These are phyloP conservation scores for Pisolithus tinctorius DNA, from an alignment of 768 basidiomycete genomes.

Conservation along the genomic window DNA sequence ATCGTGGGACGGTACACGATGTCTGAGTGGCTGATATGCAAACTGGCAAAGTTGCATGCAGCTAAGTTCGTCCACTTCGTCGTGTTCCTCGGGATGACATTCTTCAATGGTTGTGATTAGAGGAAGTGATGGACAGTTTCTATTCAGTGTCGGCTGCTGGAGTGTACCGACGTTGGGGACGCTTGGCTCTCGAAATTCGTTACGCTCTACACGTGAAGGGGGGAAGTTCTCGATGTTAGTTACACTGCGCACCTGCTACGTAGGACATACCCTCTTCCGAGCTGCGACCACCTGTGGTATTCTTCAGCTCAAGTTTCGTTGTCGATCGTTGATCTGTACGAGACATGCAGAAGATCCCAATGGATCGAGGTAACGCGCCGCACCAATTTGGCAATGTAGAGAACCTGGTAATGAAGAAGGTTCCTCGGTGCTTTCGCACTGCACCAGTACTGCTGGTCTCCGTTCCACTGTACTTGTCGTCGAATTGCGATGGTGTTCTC, in stretches of 20 bases:
- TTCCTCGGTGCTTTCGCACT: too few species aligned
- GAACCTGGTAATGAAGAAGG: too few species aligned
- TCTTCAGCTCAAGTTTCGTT: too few species aligned
- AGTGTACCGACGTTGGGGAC: not conserved
- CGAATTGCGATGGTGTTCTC: not conserved
- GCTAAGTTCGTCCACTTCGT: conserved; percentile 19
- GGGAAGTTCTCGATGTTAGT: too few species aligned
- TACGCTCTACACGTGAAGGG: too few species aligned
- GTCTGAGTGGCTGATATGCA: conserved; percentile 23
- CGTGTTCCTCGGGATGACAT: conserved; percentile 7
- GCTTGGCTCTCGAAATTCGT: not conserved
- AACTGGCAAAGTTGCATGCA: conserved; percentile 32
- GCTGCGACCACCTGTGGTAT: too few species aligned
- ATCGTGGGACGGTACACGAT: not conserved
- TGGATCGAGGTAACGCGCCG: too few species aligned
- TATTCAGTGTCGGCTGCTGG: not conserved
- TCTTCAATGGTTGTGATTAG: conserved; percentile 8
- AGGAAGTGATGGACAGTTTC: conserved; percentile 6
- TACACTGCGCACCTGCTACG: too few species aligned
- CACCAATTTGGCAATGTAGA: not conserved
- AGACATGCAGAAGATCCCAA: too few species aligned
- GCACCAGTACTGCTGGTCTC: not conserved
- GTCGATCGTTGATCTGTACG: too few species aligned
- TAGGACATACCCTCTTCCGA: too few species aligned
- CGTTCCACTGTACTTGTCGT: not conserved